Base-by-base conservation (phyloP, 2,329 filamentous ascomycete species). In the Aspergillus bombycis region DNA sequence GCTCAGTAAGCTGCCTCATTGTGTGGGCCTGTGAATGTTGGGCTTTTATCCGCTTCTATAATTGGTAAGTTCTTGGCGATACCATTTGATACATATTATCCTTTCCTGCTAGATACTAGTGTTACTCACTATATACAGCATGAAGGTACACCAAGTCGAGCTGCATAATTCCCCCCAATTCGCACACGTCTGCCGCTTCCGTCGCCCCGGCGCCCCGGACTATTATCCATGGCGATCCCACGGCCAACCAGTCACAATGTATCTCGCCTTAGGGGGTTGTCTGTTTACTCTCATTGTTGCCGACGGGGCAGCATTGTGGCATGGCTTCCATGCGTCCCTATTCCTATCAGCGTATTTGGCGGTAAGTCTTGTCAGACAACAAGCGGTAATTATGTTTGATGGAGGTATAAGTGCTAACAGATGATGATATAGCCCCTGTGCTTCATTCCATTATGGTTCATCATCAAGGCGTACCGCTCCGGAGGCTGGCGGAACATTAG, bases 21-120 rank as follows among this genome's bases (percentile, higher is more conserved):
- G 77, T 81, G 4, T 82, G 79, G 80, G 73, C 75, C 0, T 81
- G 76, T 57, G 74, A 80, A 60, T 81, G 78, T 57, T 70, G 75
- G 65, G 80, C 80, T 1, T 82, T 78, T 46, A 77, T 81, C 46
- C 70, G 72, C 5, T 80, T 75, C 60, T 79, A 78, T 48, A 68
- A 77, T 38, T 79, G 72, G 71, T 74, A 16, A 62, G 32, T n/a
- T n/a, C n/a, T n/a, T n/a, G n/a, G n/a, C n/a, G n/a, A n/a, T n/a
- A n/a, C n/a, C n/a, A n/a, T n/a, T n/a, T n/a, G n/a, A n/a, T n/a
- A n/a, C n/a, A n/a, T n/a, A n/a, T n/a, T n/a, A n/a, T n/a, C n/a
- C 11, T 32, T 19, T 28, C 43, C 7, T 21, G 14, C 23, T 16
- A 21, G 21, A 2, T 2, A 38, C 14, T 6, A 38, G 14, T 2